phyloP scores from a whole-genome alignment of 768 basidiomycete genomes.

The Arthromyces matolae region DNA sequence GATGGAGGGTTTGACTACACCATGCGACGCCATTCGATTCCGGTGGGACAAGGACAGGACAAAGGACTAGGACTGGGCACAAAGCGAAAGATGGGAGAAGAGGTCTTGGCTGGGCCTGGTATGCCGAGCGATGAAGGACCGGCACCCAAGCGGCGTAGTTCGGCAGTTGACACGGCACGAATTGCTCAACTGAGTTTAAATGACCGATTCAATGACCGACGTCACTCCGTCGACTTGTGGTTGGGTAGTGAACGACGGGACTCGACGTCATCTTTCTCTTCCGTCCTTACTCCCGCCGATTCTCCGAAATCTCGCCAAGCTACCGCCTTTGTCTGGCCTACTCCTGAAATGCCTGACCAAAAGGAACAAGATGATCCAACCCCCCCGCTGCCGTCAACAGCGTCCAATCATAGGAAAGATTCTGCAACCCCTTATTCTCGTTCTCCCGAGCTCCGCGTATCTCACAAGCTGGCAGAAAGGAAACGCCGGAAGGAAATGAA shows the following conservation, averaged over 20 bases:
- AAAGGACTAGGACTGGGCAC: too few species aligned
- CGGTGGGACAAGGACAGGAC: slow-evolving; percentile 57
- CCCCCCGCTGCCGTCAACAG: slow-evolving; percentile 60
- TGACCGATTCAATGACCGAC: slow-evolving; percentile 77
- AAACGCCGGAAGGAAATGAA: slow-evolving; percentile 99
- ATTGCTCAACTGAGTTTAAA: slow-evolving; percentile 73
- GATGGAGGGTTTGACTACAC: slow-evolving; percentile 56
- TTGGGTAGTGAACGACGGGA: slow-evolving; percentile 70
- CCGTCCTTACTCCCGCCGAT: slow-evolving; percentile 57
- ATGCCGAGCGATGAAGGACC: slow-evolving; percentile 65
- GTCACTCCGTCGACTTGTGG: slow-evolving; percentile 75
- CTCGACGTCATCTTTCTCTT: slow-evolving; percentile 60
- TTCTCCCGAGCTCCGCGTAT: slow-evolving; percentile 90
- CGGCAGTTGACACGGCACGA: slow-evolving; percentile 73
- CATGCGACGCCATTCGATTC: slow-evolving; percentile 72
- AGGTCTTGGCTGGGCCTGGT: slow-evolving; percentile 65
- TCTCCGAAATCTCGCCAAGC: slow-evolving; percentile 64
- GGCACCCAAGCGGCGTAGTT: slow-evolving; percentile 79
- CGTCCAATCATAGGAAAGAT: slow-evolving; percentile 43
- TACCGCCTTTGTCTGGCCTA: slow-evolving; percentile 71
- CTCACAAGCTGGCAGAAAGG: slow-evolving; percentile 95
- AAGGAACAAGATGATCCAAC: slow-evolving; percentile 32
- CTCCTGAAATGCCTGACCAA: slow-evolving; percentile 32
- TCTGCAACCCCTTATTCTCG: slow-evolving; percentile 85
- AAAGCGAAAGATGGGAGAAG: slow-evolving; percentile 78